Evolutionary conservation across 805 yeast genomes (phyloP), one percentile per base, ranked within the genome.

Genomic region (Kodamaea kaohsiungensis): DNA sequence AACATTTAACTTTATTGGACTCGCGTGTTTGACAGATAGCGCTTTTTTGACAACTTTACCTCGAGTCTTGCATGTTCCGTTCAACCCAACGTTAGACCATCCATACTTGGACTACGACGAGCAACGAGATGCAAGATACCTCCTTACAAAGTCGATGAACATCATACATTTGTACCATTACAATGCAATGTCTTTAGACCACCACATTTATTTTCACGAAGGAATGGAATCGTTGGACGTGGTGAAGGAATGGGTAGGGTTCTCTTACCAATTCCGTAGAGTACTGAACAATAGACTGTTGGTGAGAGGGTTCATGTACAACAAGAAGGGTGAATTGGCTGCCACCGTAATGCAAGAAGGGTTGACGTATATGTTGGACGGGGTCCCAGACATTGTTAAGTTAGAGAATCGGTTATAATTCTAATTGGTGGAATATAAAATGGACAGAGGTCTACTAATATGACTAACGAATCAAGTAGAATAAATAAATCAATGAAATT

Each of bases 121-220:
- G 37, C 57, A 51, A 15, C 64, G 61, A 42, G 76, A 74, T 53
- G 77, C 78, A 1, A 17, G 48, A 12, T 55, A 65, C n/a, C 25
- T 71, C 46, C 59, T 76, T 61, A 57, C 63, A 12, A 49, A 54
- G 15, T 68, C 77, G 12, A 56, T 76, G 40, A 67, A 70, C 52
- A 66, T 70, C n/a, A 59, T 73, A 19, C 75, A 68, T 52, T 48
- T 75, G 10, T 73, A 67, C 58, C 80, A 76, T 57, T 76, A 76
- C 61, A 71, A 70, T 52, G 80, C 79, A 22, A 75, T 76, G 79
- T 72, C 78, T 4, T 60, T 76, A 27, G 79, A 75, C 59, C 80
- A 76, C 61, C 79, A 75, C 57, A 64, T 76, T 15, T 75, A 75
- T 55, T 76, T 76, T 58, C 80, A 76, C 49, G 58, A 61, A 37